Conservation (phyloP, 164 flowering plant genomes). For the Cinnamomum chago region DNA sequence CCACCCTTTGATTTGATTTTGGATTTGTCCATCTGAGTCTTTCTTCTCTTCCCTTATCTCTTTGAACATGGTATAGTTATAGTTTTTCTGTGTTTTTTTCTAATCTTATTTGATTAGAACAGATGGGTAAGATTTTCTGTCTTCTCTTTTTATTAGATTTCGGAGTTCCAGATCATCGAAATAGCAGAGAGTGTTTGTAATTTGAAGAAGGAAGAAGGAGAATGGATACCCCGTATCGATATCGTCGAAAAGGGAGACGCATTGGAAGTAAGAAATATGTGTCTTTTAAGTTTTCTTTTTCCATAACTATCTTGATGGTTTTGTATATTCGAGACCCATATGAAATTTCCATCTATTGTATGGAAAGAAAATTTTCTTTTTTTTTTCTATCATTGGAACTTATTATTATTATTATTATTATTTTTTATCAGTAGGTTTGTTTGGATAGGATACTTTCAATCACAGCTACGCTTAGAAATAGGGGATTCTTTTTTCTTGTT, state of each 20-base stretch:
- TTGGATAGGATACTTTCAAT: background rate
- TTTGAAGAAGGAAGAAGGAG: slow-evolving; percentile 89
- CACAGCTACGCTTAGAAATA: background rate
- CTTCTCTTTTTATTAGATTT: slow-evolving; percentile 37
- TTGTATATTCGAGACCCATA: too few species aligned
- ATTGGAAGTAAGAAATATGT: slow-evolving; percentile 48
- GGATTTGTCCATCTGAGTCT: background rate
- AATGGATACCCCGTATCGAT: slow-evolving; percentile 85
- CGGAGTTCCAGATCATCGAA: slow-evolving; percentile 83
- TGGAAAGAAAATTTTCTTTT: background rate
- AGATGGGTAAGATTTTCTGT: background rate
- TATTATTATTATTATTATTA: too few species aligned
- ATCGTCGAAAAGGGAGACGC: slow-evolving; percentile 66
- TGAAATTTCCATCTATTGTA: background rate
- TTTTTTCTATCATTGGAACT: too few species aligned
- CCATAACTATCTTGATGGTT: background rate
- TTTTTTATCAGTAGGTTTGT: too few species aligned
- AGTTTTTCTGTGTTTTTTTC: background rate
- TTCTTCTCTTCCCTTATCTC: background rate
- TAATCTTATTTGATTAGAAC: slow-evolving; percentile 1
- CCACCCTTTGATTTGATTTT: background rate
- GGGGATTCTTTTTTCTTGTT: background rate
- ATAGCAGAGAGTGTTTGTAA: slow-evolving; percentile 86
- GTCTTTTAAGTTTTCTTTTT: background rate
- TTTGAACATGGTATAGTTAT: background rate